Evolutionary conservation across 108 stramenopile genomes (phyloP).

Genomic region (Cafeteria roenbergensis): DNA sequence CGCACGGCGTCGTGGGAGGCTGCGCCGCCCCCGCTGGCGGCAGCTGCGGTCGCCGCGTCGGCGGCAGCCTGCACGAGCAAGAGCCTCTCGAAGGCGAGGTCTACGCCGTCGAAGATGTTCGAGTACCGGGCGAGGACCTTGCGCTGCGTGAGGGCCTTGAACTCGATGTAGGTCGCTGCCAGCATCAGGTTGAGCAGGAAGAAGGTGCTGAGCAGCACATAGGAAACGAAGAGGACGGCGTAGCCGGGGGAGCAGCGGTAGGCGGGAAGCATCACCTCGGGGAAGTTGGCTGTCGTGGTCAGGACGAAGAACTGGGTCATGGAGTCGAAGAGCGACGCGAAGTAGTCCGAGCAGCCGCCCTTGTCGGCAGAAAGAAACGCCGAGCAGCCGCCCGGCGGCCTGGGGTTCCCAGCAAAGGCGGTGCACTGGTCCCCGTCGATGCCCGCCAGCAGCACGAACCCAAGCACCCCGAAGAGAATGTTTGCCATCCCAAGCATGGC

Average conservation of each 20-base stretch:
- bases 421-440: neutral
- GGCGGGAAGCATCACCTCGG: conserved; percentile 14
- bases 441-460: neutral
- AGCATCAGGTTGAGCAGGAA: conserved; percentile 12
- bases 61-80: neutral
- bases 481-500: neutral
- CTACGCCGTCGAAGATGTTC: neutral
- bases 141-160: neutral
- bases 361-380: no score
- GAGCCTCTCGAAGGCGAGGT: neutral
- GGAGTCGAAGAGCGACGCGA: neutral
- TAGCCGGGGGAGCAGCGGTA: neutral
- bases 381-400: no score
- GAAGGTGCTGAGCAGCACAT: neutral
- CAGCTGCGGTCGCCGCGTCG: neutral
- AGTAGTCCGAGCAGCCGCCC: conserved; percentile 1
- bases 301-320: conserved; percentile 1
- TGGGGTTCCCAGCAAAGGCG: no score
- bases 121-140: neutral
- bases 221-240: neutral
- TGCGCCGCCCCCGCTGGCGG: neutral
- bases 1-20: no score
- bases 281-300: conserved; percentile 16
- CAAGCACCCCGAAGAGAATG: neutral
- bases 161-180: neutral